Evolutionary conservation across 2,329 filamentous ascomycete species (phyloP), one percentile per base, ranked within the genome.

Genomic region (Fusarium stilboides): DNA sequence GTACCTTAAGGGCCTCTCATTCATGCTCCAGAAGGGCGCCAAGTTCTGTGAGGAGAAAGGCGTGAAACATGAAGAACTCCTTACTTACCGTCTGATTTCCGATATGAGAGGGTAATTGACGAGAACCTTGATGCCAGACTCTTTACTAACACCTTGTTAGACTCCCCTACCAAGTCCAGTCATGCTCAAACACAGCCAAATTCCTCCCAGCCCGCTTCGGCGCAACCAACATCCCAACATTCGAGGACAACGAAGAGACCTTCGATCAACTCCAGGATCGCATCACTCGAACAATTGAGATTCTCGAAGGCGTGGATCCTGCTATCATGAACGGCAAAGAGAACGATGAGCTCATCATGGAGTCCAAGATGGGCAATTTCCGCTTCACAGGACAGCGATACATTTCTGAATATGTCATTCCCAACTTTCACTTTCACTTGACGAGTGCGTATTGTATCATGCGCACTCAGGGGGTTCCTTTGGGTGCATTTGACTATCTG

Each of bases 401-500:
- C 69, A 68, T 86, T 13, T 72, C 76, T 33, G 73, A 76, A 6
- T 85, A 81, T 73, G 81, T 77, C 4, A 73, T 89, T 24, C 86
- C 88, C 5, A 89, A 90, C 71, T 84, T 89, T 69, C 89, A 83
- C 76, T 91, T 91, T 68, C 89, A 91, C 68, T 60, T 86, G 13
- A 81, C 80, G 13, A 87, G 83, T 15, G 84, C 86, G 12, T 91
- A 91, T 75, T 81, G 77, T 3, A 85, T 91, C 52, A 74, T 91
- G 71, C 79, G 89, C 43, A 81, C 80, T 46, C 82, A 86, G 75
- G 88, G 88, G 0, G 85, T 90, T 26, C 82, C 82, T 0, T n/a
- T 91, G 15, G 87, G 87, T 3, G 89, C 89, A 77, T 46, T 71
- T 34, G 87, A 90, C 71, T 90, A 82, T 68, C 69, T 89, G 28